Conservation (phyloP, 2,329 filamentous ascomycete species). For the Furcasterigmium sp. region DNA sequence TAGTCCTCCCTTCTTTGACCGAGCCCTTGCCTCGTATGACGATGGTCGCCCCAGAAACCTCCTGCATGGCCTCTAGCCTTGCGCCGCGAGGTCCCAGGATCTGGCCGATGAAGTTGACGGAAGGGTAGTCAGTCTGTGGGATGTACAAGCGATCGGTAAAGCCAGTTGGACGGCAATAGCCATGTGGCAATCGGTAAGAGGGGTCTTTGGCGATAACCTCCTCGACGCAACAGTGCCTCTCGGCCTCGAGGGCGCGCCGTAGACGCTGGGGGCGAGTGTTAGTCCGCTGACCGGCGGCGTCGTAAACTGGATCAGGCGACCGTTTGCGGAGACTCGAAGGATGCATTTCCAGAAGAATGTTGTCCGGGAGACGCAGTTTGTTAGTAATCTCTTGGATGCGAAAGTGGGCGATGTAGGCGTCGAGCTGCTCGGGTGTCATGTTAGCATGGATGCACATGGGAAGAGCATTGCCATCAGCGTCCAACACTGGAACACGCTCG, state of each 20-base stretch:
- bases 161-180: constrained; percentile 72
- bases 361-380: constrained; percentile 73
- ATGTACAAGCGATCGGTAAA: constrained; percentile 82
- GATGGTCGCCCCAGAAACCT: constrained; percentile 71
- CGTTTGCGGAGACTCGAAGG: constrained; percentile 61
- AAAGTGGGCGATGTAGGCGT: constrained; percentile 69
- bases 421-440: constrained; percentile 77
- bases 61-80: constrained; percentile 76
- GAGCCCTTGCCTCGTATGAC: constrained; percentile 79
- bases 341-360: constrained; percentile 58
- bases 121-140: constrained; percentile 77
- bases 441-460: too few species aligned
- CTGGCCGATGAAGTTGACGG: constrained; percentile 86
- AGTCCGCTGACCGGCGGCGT: constrained; percentile 74
- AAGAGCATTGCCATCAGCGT: too few species aligned
- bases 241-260: constrained; percentile 70
- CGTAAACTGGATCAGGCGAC: constrained; percentile 71
- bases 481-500: too few species aligned
- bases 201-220: constrained; percentile 75
- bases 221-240: constrained; percentile 72
- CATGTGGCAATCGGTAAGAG: constrained; percentile 71
- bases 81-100: constrained; percentile 80
- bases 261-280: constrained; percentile 76
- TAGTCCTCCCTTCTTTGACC: constrained; percentile 76
- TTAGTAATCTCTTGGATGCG: constrained; percentile 78